A percentile compares a stretch with the other conserved stretches of the same genome.
Evolutionary conservation across 2,329 filamentous ascomycete genomes (phyloP).

Genomic region (Hymenoscyphus salicellus): DNA sequence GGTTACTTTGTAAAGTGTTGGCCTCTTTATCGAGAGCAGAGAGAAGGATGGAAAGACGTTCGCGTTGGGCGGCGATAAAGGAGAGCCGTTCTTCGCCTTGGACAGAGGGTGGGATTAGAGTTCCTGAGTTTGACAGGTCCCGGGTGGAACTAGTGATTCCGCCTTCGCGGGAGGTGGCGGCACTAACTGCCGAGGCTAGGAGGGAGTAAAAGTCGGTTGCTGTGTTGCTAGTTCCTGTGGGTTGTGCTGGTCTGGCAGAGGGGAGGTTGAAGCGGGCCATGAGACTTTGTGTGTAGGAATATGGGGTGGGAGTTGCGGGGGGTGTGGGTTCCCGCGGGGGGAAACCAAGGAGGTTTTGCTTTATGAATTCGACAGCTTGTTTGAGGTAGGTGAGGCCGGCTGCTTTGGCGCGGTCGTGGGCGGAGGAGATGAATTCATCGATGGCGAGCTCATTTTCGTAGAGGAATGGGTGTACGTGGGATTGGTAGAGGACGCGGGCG

Average conservation of each 20-base stretch:
- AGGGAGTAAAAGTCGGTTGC: constrained; percentile 72
- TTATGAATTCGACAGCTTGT: constrained; percentile 66
- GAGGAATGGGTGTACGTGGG: constrained; percentile 84
- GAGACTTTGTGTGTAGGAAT: constrained; percentile 72
- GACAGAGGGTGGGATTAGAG: constrained; percentile 69
- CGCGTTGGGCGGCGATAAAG: constrained; percentile 76
- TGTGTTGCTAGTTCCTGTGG: constrained; percentile 42
- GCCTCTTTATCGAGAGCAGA: constrained; percentile 79
- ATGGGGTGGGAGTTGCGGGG: constrained; percentile 46
- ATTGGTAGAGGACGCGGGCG: constrained; percentile 79
- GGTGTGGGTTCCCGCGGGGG: constrained; percentile 52
- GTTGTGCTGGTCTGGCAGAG: constrained; percentile 51
- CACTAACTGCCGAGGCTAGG: constrained; percentile 68
- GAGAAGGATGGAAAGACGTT: constrained; percentile 70
- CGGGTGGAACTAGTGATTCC: constrained; percentile 29
- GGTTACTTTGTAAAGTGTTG: constrained; percentile 48
- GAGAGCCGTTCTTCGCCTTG: constrained; percentile 64
- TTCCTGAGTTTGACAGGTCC: constrained; percentile 56
- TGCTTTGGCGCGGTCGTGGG: constrained; percentile 73
- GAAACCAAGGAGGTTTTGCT: constrained; percentile 75
- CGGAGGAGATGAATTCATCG: constrained; percentile 80
- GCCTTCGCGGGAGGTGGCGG: constrained; percentile 37
- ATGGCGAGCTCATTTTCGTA: constrained; percentile 82
- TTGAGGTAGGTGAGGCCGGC: constrained; percentile 76
- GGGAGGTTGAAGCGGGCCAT: constrained; percentile 86